Evolutionary conservation across 441 rosid species (phyloP).

Genomic region (Gossypium lobatum): DNA sequence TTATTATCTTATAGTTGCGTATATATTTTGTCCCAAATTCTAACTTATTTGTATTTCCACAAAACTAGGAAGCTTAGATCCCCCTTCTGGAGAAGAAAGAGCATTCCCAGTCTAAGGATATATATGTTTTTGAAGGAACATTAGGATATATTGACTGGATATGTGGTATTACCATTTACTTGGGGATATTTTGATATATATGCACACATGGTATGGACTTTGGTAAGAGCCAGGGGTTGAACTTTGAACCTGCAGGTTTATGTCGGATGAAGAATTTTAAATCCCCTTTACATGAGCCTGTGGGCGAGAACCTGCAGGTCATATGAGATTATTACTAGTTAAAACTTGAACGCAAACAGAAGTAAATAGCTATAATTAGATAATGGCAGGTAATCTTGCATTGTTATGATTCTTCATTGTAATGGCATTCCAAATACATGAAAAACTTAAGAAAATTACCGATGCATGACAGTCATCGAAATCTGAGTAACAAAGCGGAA

Average conservation of each 20-base stretch:
- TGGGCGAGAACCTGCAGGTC: neutral
- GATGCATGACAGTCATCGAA: neutral
- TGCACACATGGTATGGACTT: neutral
- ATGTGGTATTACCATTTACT: too few relatives aligned
- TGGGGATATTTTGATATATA: too few relatives aligned
- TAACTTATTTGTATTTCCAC: neutral
- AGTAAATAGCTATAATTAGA: neutral
- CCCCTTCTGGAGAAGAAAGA: neutral
- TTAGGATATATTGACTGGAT: too few relatives aligned
- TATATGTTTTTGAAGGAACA: too few relatives aligned
- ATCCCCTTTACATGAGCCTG: too few relatives aligned
- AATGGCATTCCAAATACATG: neutral
- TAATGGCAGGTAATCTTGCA: neutral
- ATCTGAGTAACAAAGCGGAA: neutral
- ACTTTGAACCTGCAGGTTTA: neutral
- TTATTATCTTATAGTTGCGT: neutral
- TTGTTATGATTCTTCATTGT: neutral
- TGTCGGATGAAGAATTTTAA: neutral
- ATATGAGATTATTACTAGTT: neutral
- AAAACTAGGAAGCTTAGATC: neutral
- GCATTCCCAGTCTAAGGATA: neutral
- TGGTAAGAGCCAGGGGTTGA: neutral
- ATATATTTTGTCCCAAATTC: neutral
- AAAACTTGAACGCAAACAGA: neutral
- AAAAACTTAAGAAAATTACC: neutral